phyloP scores from a whole-genome alignment of 164 flowering plant species.

The Nymphaea thermarum region DNA sequence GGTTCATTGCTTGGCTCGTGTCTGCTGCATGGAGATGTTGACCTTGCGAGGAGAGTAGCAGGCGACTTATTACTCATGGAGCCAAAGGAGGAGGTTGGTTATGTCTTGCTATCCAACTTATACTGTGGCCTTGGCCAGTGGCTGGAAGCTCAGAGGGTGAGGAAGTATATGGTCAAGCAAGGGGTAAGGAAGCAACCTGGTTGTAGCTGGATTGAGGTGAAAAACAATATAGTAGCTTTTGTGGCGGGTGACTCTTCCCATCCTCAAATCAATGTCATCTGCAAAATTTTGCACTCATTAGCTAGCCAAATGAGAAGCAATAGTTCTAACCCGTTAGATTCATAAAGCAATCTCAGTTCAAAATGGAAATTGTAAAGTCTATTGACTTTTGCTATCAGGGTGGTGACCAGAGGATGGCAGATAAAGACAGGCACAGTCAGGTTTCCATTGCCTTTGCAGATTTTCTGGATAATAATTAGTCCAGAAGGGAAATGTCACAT shows the following conservation, averaged over 20 bases:
- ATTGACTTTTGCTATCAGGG: background rate
- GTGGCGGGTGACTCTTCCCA: conserved; percentile 34
- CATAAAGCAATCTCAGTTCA: background rate
- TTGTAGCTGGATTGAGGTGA: conserved; percentile 49
- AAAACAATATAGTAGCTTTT: conserved; percentile 28
- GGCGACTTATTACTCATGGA: conserved; percentile 24
- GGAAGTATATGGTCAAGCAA: conserved; percentile 36
- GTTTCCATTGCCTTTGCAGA: too few relatives aligned
- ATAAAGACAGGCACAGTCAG: too few relatives aligned
- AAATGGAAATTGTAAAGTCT: background rate
- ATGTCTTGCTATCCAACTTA: conserved; percentile 53
- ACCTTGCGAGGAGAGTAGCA: conserved; percentile 25
- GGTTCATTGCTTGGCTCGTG: conserved; percentile 53
- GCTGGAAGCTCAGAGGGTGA: conserved; percentile 25
- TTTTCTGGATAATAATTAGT: too few relatives aligned
- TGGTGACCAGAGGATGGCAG: too few relatives aligned
- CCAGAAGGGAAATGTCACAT: too few relatives aligned
- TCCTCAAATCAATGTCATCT: conserved; percentile 19
- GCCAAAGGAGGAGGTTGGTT: conserved; percentile 39
- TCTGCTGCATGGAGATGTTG: conserved; percentile 23
- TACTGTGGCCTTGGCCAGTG: conserved; percentile 37
- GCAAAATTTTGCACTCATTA: conserved; percentile 20
- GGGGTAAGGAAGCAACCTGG: conserved; percentile 49
- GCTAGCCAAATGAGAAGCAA: conserved; percentile 41
- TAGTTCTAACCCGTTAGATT: conserved; percentile 9